Conservation (phyloP, 2,329 filamentous ascomycete species). For the Cladobotryum protrusum region DNA sequence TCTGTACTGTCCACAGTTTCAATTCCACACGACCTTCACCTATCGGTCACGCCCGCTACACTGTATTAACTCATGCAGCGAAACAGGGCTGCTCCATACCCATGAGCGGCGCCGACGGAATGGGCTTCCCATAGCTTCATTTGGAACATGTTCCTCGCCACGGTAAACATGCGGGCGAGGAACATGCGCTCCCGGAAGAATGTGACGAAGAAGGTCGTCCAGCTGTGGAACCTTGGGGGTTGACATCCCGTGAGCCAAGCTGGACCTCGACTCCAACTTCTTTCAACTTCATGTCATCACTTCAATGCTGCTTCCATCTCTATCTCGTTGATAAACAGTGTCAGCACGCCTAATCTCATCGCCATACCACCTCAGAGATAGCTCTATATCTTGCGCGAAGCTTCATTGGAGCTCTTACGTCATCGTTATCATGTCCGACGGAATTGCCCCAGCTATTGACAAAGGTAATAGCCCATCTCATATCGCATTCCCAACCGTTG, state of each 20-base stretch:
- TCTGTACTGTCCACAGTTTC: background rate
- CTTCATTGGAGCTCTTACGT: constrained; percentile 21
- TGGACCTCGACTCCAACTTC: background rate
- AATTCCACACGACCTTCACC: background rate
- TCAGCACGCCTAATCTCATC: background rate
- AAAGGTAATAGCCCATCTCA: constrained; percentile 26
- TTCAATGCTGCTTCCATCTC: background rate
- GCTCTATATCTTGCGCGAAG: background rate
- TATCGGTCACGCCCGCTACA: background rate
- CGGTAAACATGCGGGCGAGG: constrained; percentile 18
- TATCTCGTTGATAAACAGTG: background rate
- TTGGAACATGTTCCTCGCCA: constrained; percentile 18
- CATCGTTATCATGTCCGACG: constrained; percentile 32
- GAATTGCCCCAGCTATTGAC: constrained; percentile 28
- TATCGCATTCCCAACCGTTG: background rate
- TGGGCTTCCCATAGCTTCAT: constrained; percentile 9
- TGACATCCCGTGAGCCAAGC: constrained; percentile 4
- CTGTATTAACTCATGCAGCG: constrained; percentile 7
- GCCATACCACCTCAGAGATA: background rate
- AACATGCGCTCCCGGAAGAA: constrained; percentile 15
- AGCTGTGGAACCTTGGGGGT: constrained; percentile 10
- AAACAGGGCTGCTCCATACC: constrained; percentile 5
- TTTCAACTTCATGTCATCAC: constrained; percentile 1
- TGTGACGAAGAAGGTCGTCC: constrained; percentile 5
- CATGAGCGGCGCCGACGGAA: constrained; percentile 9